Evolutionary conservation across 1,139 yeast species (phyloP), one percentile per base, ranked within the genome.

Genomic region (Pichia sp.): DNA sequence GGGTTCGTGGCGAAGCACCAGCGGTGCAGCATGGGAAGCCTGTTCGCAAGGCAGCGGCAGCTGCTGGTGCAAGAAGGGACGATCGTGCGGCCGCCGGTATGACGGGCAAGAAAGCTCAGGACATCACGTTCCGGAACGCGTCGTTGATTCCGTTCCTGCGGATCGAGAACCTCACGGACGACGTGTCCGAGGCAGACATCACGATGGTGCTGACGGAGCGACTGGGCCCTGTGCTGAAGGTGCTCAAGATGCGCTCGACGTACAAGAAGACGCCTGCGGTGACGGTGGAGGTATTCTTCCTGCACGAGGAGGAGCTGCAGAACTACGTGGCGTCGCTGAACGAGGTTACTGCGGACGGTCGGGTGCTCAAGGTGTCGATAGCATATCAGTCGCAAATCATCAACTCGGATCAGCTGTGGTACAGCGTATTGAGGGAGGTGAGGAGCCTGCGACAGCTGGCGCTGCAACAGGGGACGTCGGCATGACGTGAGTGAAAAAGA

Each of bases 281-380:
- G 8, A 59, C 59, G 1, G 65, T 66, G 9, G 67, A 63, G 49
- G 46, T 62, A 2, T 59, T 63, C 36, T 62, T 55, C 30, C 13
- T 54, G 2, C 23, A 54, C n/a, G 60, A 62, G 5, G 45, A 52
- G 1, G 36, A 47, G 9, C 31, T 60, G 22, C 21, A 26, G 2
- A 39, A 36, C 5, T 64, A 62, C n/a, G 51, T 51, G 6, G n/a
- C 22, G 7, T 44, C 28, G 3, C 37, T 62, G 7, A 46, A 61
- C 31, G 57, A 56, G 2, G 46, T 51, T 3, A 28, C 44, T 3
- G 65, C 65, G 1, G 67, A 63, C 45, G 62, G 61, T 3, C 43
- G 60, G 16, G 37, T 25, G 13, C 26, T 63, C 3, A 44, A 39
- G 4, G 56, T 56, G 9, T 47, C 47, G n/a, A 48, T 60, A n/a